These are phyloP conservation scores for Fraxinus greggii DNA, from an alignment of 305 asterid species.

Conservation along the genomic window DNA sequence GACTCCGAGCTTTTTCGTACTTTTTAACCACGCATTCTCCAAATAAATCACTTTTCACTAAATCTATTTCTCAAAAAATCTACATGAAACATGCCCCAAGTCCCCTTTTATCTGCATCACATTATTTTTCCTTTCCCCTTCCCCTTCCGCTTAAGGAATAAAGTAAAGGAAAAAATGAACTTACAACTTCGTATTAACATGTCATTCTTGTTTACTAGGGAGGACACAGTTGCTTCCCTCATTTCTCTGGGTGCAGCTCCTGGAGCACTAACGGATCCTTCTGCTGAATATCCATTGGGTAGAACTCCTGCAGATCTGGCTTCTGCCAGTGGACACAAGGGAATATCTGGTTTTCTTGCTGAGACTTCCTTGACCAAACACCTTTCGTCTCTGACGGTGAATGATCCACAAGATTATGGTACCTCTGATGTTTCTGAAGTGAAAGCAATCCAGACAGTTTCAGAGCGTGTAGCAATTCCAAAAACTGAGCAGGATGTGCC, in stretches of 20 bases:
- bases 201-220: slow-evolving; percentile 52
- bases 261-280: slow-evolving; percentile 74
- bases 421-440: slow-evolving; percentile 38
- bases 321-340: slow-evolving; percentile 86
- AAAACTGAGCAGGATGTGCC: slow-evolving; percentile 58
- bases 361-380: slow-evolving; percentile 70
- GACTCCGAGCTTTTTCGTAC: background rate
- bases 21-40: background rate
- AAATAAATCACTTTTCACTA: background rate
- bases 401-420: slow-evolving; percentile 45
- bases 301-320: slow-evolving; percentile 94
- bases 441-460: slow-evolving; percentile 50
- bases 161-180: background rate
- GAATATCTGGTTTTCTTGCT: slow-evolving; percentile 91
- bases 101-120: background rate
- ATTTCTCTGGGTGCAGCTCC: slow-evolving; percentile 81
- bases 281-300: slow-evolving; percentile 60
- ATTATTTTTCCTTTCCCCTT: background rate
- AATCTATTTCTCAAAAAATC: background rate
- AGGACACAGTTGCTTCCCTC: slow-evolving; percentile 78
- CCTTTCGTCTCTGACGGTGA: slow-evolving; percentile 56
- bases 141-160: background rate
- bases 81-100: background rate
- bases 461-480: slow-evolving; percentile 69
- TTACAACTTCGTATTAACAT: slow-evolving; percentile 16